Evolutionary conservation across 306 rosid genomes (phyloP), one percentile per base, ranked within the genome.

Genomic region (Dryas alaskensis): DNA sequence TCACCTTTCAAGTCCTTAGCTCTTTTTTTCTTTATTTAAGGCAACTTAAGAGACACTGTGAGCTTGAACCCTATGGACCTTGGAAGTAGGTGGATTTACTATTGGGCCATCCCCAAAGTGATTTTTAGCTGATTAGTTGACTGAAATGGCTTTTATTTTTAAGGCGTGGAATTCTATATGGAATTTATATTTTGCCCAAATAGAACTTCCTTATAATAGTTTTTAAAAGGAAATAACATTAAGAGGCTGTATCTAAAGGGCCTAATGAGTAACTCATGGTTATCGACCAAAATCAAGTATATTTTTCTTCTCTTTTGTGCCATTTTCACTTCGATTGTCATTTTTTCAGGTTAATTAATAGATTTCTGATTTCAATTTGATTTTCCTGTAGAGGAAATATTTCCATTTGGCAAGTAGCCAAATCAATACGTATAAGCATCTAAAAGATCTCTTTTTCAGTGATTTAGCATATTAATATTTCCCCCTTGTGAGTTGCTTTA

Each of bases 321-420:
- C 27, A 22, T 6, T 62, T 49, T 49, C 19, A 31, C 31, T 10
- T 14, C 6, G 47, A 12, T 43, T 39, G 40, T 25, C 62, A 25
- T 27, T 74, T 57, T 45, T 61, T 67, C 43, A 49, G 40, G 12
- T 14, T 60, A 61, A 44, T 27, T 50, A 73, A 44, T 37, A 48
- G 31, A 76, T 51, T 46, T 77, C 57, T 12, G 25, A 10, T 60
- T 69, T 44, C 8, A 51, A 60, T 69, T 43, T 61, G 40, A 67
- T 49, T 69, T 17, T 51, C 48, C 61, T 49, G 39, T 9, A 16
- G 5, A 9, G 61, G 48, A 31, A 6, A 60, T 37, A n/a, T n/a
- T 69, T 10, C 58, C 10, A 10, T 10, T 52, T 49, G 39, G 19
- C 45, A 48, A 52, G 59, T 49, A n/a, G 1, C 52, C 52, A 47